Evolutionary conservation across 2,329 filamentous ascomycete genomes (phyloP).

Genomic region (Rhexocercosporidium sp.): DNA sequence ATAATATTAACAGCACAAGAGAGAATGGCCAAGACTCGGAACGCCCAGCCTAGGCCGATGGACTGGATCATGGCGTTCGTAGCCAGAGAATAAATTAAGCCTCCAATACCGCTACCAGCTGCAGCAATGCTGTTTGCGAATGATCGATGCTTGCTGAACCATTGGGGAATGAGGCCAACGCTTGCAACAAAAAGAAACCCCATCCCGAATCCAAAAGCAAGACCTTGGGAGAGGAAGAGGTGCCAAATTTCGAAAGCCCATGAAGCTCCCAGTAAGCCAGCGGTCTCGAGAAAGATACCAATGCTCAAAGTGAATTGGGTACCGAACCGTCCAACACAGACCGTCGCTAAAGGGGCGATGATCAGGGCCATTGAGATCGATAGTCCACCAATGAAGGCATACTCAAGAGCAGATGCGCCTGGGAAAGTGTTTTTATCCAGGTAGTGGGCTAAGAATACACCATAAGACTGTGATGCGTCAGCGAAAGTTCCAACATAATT

Average conservation of each 20-base stretch:
- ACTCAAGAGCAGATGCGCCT: slow-evolving; percentile 67
- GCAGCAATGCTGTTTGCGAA: slow-evolving; percentile 69
- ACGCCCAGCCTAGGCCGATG: slow-evolving; percentile 60
- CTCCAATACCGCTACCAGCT: slow-evolving; percentile 74
- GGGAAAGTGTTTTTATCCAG: slow-evolving; percentile 67
- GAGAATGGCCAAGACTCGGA: slow-evolving; percentile 59
- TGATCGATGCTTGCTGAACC: slow-evolving; percentile 60
- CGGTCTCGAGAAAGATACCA: slow-evolving; percentile 67
- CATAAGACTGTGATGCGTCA: slow-evolving; percentile 57
- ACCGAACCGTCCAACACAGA: slow-evolving; percentile 60
- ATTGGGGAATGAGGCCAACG: slow-evolving; percentile 63
- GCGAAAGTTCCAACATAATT: slow-evolving; percentile 6
- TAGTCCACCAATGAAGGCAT: slow-evolving; percentile 78
- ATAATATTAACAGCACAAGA: slow-evolving; percentile 67
- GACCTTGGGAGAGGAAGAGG: slow-evolving; percentile 74
- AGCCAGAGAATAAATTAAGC: slow-evolving; percentile 59
- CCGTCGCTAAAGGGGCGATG: slow-evolving; percentile 62
- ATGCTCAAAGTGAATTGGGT: slow-evolving; percentile 68
- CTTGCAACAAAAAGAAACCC: slow-evolving; percentile 76
- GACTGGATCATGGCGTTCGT: slow-evolving; percentile 60
- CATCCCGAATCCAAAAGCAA: slow-evolving; percentile 80
- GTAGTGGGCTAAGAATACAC: slow-evolving; percentile 80
- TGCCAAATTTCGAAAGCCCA: slow-evolving; percentile 76
- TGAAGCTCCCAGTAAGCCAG: slow-evolving; percentile 71
- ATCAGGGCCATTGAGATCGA: slow-evolving; percentile 70